Base-by-base conservation (phyloP, 805 yeast species). In the Starmerella sp. region DNA sequence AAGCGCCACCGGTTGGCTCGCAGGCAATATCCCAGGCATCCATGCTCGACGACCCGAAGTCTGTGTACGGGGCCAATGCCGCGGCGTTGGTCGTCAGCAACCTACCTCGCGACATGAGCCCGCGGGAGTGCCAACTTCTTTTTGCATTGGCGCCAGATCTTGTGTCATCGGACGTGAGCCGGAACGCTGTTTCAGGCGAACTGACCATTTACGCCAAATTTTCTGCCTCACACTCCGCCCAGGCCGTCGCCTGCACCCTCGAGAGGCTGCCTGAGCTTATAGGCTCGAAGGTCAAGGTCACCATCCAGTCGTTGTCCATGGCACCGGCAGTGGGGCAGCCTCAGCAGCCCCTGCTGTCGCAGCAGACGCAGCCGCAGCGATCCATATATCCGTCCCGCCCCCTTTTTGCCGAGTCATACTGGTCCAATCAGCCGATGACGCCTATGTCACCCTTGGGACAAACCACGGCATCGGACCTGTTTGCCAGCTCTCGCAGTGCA, bases 131-230 rank as follows among this genome's bases (percentile, higher is more conserved):
- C 50, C 65, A 65, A 14, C 61, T 70, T 37, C 57, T 72, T 52
- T 72, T 72, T 54, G 66, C 74, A 10, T 67, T 71, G 55, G 75
- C 74, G 14, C 64, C 66, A 5, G 75, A 71, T 41, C 71, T 65
- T 53, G 37, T 67, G 36, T 56, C 62, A 36, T 58, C 66, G 43
- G 75, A 72, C 48, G 53, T 71, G 30, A 62, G 59, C 43, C 62
- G 66, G 31, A 65, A 66, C 15, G 60, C 63, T n/a, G 60, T 61
- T 10, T 63, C 69, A 13, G 58, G 63, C 14, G 57, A 55, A 11
- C 51, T 62, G 29, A 52, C 60, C 28, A 65, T 66, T 32, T 45
- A 49, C 22, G 73, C 68, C 7, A 65, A 60, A 48, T 69, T 69
- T 64, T 59, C 60, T 35, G 54, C 65, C 30, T 52, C 55, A 39